Base-by-base conservation (phyloP, 176 grass and related monocot genomes). In the Ensete glaucum region DNA sequence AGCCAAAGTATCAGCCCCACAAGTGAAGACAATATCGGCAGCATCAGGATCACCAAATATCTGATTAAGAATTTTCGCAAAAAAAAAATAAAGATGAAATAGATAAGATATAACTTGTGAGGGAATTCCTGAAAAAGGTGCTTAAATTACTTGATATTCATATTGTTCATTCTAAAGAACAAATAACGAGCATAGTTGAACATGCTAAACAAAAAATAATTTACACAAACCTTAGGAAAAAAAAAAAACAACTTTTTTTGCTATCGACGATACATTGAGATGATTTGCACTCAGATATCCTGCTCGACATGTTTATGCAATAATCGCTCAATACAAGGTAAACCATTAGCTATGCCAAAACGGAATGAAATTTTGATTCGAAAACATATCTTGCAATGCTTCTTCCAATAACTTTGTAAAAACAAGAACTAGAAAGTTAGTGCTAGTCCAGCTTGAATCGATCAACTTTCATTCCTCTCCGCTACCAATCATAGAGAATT, bases 11-110 rank as follows among this genome's bases (percentile, higher is more conserved):
- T 98, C 90, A 85, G 90, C 95, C 69, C 90, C 86, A 16, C 85
- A 83, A 72, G 86, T 93, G 83, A 98, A 98, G 73, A 98, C 88
- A 62, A 85, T 86, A 84, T 93, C 94, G 53, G 94, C 94, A 2
- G 90, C 90, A 0, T 93, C 94, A 34, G 90, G 95, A 64, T 98
- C 95, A 13, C 95, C 95, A 78, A 80, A 80, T 50, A 80, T 80
- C 69, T 80, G 69, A 14, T 62, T 23, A 56, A 54, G 65, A 10
- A 73, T 64, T 63, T 72, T 48, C 8, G 51, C 24, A 71, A 1
- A 16, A 53, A 8, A 23, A 23, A 23, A 71, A 72, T 8, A 78
- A 56, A 60, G 19, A 71, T 48, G 15, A 51, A 8, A 9, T 15
- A 16, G 25, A 49, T 34, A 26, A 52, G 49, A 66, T 67, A 25